Evolutionary conservation across 1,284 basidiomycete genomes (phyloP).

Genomic region (Ceratorhiza oryzae-sativae): DNA sequence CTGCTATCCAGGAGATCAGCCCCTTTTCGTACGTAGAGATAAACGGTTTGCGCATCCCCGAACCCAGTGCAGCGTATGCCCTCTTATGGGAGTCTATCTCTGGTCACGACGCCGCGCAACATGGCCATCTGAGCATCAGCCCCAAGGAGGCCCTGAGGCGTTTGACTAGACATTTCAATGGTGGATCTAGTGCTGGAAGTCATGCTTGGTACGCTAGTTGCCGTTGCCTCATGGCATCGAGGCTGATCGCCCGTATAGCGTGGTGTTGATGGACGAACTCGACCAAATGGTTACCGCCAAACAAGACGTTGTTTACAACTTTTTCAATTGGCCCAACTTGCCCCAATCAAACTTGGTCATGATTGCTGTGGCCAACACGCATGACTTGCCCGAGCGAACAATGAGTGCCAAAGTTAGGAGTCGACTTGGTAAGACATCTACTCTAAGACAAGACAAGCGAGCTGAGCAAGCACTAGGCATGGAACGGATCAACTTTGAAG

Average conservation of each 20-base stretch:
- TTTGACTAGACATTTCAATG: constrained; percentile 68
- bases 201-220: constrained; percentile 42
- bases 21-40: constrained; percentile 98
- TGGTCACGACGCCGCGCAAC: constrained; percentile 67
- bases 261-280: constrained; percentile 97
- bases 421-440: constrained; percentile 72
- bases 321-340: constrained; percentile 99
- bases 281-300: constrained; percentile 96
- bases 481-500: constrained; percentile 92
- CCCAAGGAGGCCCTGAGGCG: constrained; percentile 75
- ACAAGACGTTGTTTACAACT: constrained; percentile 98
- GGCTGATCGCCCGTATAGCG: constrained; percentile 57
- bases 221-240: background rate
- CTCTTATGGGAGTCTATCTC: constrained; percentile 89
- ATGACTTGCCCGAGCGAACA: constrained; percentile 95
- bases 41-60: constrained; percentile 92
- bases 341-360: constrained; percentile 88
- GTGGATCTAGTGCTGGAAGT: constrained; percentile 48
- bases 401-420: constrained; percentile 93
- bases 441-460: background rate
- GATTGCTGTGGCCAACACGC: constrained; percentile 97
- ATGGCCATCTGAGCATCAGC: constrained; percentile 69
- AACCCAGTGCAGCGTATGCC: constrained; percentile 86
- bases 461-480: constrained; percentile 65
- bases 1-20: constrained; percentile 72